These are phyloP conservation scores for Gremmenia infestans DNA, from an alignment of 2,329 filamentous ascomycete species.

Conservation along the genomic window DNA sequence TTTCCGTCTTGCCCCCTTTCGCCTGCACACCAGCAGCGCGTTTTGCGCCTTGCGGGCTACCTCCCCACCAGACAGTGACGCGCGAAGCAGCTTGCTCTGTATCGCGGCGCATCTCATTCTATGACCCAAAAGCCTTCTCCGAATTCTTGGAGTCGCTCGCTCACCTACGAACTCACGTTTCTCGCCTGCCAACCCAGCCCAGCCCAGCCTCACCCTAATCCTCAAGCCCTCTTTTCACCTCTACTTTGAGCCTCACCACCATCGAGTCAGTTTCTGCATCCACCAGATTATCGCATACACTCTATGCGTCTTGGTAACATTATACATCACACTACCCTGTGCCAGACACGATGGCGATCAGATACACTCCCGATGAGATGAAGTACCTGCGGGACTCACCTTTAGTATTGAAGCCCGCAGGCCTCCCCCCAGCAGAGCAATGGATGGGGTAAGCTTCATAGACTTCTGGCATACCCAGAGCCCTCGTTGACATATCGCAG, in stretches of 20 bases:
- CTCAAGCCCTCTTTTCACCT: not conserved
- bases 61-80: conserved; percentile 11
- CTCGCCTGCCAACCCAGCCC: not conserved
- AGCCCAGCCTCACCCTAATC: not conserved
- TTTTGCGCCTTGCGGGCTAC: conserved; percentile 21
- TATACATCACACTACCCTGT: not conserved
- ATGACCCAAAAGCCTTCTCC: not conserved
- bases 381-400: conserved; percentile 74
- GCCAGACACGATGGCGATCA: conserved; percentile 27
- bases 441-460: conserved; percentile 79
- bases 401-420: conserved; percentile 73
- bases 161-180: not conserved
- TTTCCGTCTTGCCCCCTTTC: not conserved
- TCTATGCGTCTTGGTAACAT: not conserved
- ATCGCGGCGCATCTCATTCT: not conserved
- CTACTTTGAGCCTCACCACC: not conserved
- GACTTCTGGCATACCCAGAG: not conserved
- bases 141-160: not conserved
- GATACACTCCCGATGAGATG: conserved; percentile 73
- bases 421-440: conserved; percentile 78
- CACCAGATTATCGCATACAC: not conserved
- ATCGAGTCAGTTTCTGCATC: not conserved
- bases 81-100: not conserved
- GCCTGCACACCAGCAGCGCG: conserved; percentile 6
- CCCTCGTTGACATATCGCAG: conserved; percentile 22